Base-by-base conservation (phyloP, 2,329 filamentous ascomycete species). In the Gremmenia infestans region DNA sequence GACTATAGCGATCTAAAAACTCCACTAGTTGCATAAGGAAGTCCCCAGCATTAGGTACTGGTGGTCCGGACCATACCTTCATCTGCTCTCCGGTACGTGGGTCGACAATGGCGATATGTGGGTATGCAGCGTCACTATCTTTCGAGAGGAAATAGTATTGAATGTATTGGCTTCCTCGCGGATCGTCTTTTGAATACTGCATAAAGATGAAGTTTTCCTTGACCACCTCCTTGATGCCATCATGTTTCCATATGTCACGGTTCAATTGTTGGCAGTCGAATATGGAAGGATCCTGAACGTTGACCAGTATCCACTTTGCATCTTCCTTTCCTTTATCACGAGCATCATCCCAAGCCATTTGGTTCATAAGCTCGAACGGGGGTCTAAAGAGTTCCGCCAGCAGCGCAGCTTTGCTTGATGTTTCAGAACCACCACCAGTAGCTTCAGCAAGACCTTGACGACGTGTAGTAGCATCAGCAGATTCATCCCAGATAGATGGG, bases 201-300 rank as follows among this genome's bases (percentile, higher is more conserved):
- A 99, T 76, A 72, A 99, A 99, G 63, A 99, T 81, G 70, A 99
- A 99, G 73, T 95, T 92, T 69, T 97, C 93, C 65, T 82, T 82
- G 32, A 99, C 79, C 1, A 95, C 83, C n/a, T 89, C 84, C 65
- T 82, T 83, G 55, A 99, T 84, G 2, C 85, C 81, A 17, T 81
- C 72, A 64, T 97, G 88, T 73, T 97, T 97, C 94, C 94, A 99
- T 53, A 97, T 85, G 70, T 99, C 94, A 46, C 94, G 83, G 70
- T 99, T 99, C 17, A 99, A 77, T 2, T 89, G 82, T 71, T 99
- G 94, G 72, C 94, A 99, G 72, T 94, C 89, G 71, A 99, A 99
- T 67, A 96, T 86, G 37, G 89, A 89, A 62, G 89, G 84, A 69
- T 99, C 92, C 72, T 99, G 94, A 15, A 99, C 85, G 70, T 99